Evolutionary conservation across 2,329 filamentous ascomycete species (phyloP), one percentile per base, ranked within the genome.

Genomic region (Xylariaceae sp.): DNA sequence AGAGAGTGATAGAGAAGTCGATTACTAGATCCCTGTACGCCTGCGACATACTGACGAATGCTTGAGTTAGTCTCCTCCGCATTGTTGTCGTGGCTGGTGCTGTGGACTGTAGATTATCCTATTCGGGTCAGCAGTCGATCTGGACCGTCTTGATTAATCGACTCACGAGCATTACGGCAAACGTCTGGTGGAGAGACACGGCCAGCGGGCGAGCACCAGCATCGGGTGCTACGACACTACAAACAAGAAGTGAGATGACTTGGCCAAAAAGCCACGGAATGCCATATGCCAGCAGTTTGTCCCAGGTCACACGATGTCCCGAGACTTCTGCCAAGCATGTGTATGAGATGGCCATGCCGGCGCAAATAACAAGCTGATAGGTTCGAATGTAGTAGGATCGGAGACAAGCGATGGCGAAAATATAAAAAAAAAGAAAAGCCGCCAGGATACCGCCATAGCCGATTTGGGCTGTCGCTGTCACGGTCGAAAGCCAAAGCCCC

Each of bases 181-280:
- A 73, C 1, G 72, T 64, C 41, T 66, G 57, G 47, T 76, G 69
- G 30, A 78, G 55, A 6, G 67, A 57, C 4, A 64, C 62, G 2
- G 76, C 74, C 8, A 81, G 55, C 7, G 71, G 67, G 34, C 74
- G 67, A 9, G 76, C 69, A 4, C 77, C 77, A n/a, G 74, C 71
- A 54, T 79, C 76, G 2, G 78, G 77, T 45, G 69, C 69, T 3
- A 81, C 49, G 9, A 65, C 38, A 30, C 68, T 56, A 49, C 74
- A 76, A 18, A 78, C 61, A 13, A 69, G 38, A 26, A 81, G 59
- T 37, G 71, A 68, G 38, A 81, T 67, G 2, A 64, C 73, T 52
- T 80, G 74, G 0, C 78, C 78, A 7, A 78, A 44, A 2, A 73
- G 55, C 74, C 75, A 81, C 2, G 78, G 73, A 24, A 80, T 64